Evolutionary conservation across 2,329 filamentous ascomycete genomes (phyloP).

Genomic region (Tympanopsis confertula): DNA sequence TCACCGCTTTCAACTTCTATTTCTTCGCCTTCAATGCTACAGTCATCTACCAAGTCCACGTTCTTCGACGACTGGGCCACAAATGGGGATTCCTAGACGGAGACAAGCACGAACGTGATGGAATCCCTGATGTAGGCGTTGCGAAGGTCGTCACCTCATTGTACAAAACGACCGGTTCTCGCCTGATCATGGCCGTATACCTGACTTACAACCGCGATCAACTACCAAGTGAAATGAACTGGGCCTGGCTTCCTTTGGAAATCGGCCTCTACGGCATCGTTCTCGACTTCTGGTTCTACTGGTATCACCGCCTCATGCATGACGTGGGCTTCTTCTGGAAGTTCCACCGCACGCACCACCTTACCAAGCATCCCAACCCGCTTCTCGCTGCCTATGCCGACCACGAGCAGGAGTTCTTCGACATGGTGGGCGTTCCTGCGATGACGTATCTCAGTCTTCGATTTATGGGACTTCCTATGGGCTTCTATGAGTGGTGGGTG

Average conservation of each 20-base stretch:
- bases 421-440: conserved; percentile 26
- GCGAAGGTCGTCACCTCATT: conserved; percentile 11
- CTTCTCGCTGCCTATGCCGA: conserved; percentile 28
- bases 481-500: conserved; percentile 34
- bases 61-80: conserved; percentile 17
- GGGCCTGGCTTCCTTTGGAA: conserved; percentile 15
- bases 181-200: conserved; percentile 11
- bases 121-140: conserved; percentile 17
- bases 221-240: conserved; percentile 7
- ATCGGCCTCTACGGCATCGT: conserved; percentile 19
- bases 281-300: conserved; percentile 28
- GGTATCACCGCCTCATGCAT: conserved; percentile 28
- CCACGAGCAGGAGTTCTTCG: conserved; percentile 26
- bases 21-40: conserved; percentile 15
- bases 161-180: conserved; percentile 8
- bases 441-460: conserved; percentile 20
- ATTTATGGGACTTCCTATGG: conserved; percentile 24
- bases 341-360: conserved; percentile 31
- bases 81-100: conserved; percentile 17
- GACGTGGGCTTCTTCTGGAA: conserved; percentile 23
- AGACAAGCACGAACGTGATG: conserved; percentile 19
- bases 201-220: conserved; percentile 10
- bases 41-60: conserved; percentile 14
- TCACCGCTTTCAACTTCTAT: conserved; percentile 16
- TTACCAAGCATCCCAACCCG: conserved; percentile 30